Base-by-base conservation (phyloP, 768 basidiomycete genomes). In the Macrolepiota dolichaula region DNA sequence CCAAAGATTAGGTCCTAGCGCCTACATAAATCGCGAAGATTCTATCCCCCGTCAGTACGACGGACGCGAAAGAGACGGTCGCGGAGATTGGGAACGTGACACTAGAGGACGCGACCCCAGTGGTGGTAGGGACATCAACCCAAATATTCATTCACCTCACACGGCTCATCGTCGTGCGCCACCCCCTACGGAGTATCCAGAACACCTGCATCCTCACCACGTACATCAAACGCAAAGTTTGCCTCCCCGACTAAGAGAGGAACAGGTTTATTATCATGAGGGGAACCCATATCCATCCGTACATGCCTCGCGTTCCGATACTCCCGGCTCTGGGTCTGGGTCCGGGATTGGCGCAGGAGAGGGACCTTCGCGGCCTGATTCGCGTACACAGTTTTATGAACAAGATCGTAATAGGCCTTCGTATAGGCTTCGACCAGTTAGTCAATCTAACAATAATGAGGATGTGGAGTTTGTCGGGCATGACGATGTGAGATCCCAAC, bases 1-100 rank as follows among this genome's bases (percentile, higher is more conserved):
- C 72, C 88, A 88, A 71, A 85, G 86, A 57, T 68, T 86, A 66
- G 87, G 86, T 6, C 86, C 87, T 42, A 86, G 79, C 2, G 77
- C 84, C 25, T 84, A 80, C 65, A 77, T 87, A 51, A 81, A 79
- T 67, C 74, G 81, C 60, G 79, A 84, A 24, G 82, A 85, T 32
- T 76, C 81, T 59, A 76, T 78, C 56, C 81, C 82, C n/a, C 77
- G 77, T 60, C 78, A 78, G 54, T 75, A 76, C 55, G 76, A 80
- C 29, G 76, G 77, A 27, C 70, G 73, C 53, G 76, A 72, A 24
- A 64, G 69, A 9, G 70, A 70, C 36, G 70, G 70, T 37, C 64
- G 66, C 29, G 74, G 73, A 51, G 73, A 74, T 63, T 70, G 65
- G 66, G 66, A 66, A 49, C 65, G 61, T 37, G 68, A 69, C 32